phyloP scores from a whole-genome alignment of 768 basidiomycete genomes.

The Boletus barrowsii region DNA sequence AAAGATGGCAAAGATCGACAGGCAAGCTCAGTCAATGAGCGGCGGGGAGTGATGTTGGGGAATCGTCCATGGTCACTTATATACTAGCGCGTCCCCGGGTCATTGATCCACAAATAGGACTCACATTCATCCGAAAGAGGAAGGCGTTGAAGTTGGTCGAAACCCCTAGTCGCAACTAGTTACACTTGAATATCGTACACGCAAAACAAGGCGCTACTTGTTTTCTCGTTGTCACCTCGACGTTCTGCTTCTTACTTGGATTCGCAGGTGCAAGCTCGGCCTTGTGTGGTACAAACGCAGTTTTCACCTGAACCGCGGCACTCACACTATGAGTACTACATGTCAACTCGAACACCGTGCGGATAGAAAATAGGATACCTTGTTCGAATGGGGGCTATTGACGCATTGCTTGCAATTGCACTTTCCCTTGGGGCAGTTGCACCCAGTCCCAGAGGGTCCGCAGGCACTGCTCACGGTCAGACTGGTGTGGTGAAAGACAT shows the following conservation, averaged over 20 bases:
- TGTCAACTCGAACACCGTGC: neutral
- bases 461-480: constrained; percentile 25
- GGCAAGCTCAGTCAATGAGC: constrained; percentile 13
- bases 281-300: constrained; percentile 18
- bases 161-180: neutral
- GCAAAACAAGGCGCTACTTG: constrained; percentile 2
- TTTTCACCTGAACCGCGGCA: constrained; percentile 18
- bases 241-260: constrained; percentile 9
- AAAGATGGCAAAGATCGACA: neutral
- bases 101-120: neutral
- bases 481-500: no score
- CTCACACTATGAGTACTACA: constrained; percentile 12
- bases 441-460: constrained; percentile 30
- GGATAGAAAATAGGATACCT: constrained; percentile 6
- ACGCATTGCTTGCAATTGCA: constrained; percentile 31
- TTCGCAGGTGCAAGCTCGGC: constrained; percentile 15
- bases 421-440: constrained; percentile 28
- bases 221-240: constrained; percentile 7
- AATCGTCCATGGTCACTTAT: constrained; percentile 6
- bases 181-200: constrained; percentile 11
- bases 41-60: neutral
- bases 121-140: constrained; percentile 11
- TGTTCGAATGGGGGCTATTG: constrained; percentile 27
- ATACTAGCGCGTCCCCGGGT: neutral
- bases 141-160: neutral